A percentile compares a stretch with the other conserved stretches of the same genome.
These are phyloP conservation scores for Gnetum montanum DNA, from an alignment of 75 land plant species.

Conservation along the genomic window DNA sequence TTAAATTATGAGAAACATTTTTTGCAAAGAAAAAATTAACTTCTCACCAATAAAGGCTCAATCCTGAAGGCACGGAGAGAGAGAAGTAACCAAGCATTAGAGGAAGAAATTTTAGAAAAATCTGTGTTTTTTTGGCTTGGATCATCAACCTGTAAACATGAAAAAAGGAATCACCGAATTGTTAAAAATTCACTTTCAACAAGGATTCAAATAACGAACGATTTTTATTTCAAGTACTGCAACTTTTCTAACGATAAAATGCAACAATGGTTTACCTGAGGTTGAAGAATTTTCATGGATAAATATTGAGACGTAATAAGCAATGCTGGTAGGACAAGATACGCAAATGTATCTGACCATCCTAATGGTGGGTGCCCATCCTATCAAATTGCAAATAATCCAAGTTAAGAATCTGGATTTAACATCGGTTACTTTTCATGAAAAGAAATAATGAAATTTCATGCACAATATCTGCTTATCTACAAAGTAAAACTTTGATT, in stretches of 20 bases:
- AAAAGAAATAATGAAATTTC: too few relatives aligned
- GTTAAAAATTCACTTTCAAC: neutral
- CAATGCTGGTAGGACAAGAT: slow-evolving; percentile 81
- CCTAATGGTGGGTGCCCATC: slow-evolving; percentile 98
- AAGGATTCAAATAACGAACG: neutral
- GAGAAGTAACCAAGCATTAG: slow-evolving; percentile 99
- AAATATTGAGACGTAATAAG: slow-evolving; percentile 79
- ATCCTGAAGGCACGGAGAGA: slow-evolving; percentile 93
- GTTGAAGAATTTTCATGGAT: slow-evolving; percentile 88
- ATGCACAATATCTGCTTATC: too few relatives aligned
- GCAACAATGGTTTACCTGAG: too few relatives aligned
- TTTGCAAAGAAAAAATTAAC: neutral
- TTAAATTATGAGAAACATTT: neutral
- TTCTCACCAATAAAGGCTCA: slow-evolving; percentile 91
- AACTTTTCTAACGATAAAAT: too few relatives aligned
- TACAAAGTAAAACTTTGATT: too few relatives aligned
- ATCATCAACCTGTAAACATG: slow-evolving; percentile 65
- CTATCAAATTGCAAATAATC: too few relatives aligned
- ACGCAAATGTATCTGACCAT: slow-evolving; percentile 87
- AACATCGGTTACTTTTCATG: too few relatives aligned
- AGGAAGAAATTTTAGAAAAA: slow-evolving; percentile 45
- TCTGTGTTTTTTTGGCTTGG: slow-evolving; percentile 72
- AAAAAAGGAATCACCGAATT: neutral
- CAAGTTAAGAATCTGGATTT: too few relatives aligned
- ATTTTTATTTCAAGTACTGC: too few relatives aligned